phyloP scores from a whole-genome alignment of 2,329 filamentous ascomycete species.

The Pseudogymnoascus sp. region DNA sequence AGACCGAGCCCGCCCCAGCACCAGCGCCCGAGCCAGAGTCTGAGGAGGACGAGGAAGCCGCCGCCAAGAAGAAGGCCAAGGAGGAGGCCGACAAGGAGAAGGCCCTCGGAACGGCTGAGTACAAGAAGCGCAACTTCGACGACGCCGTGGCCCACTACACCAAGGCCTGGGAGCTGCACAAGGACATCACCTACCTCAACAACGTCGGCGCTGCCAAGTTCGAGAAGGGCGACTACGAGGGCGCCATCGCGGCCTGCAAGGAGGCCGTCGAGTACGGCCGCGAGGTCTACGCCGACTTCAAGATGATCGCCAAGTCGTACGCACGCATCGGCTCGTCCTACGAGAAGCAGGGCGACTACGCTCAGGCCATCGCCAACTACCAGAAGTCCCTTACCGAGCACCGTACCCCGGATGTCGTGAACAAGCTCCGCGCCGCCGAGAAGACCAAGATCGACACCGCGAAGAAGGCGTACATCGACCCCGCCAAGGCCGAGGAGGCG shows the following conservation, averaged over 20 bases:
- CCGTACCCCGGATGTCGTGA: constrained; percentile 86
- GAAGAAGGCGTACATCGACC: constrained; percentile 76
- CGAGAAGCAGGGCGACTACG: constrained; percentile 77
- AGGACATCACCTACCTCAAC: constrained; percentile 97
- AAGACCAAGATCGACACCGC: constrained; percentile 72
- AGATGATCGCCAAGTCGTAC: constrained; percentile 96
- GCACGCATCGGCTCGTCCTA: constrained; percentile 90
- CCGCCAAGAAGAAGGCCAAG: constrained; percentile 83
- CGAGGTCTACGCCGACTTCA: constrained; percentile 88
- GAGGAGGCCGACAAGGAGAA: constrained; percentile 91
- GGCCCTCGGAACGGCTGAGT: constrained; percentile 83
- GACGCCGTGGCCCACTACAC: constrained; percentile 87
- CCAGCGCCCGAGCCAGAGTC: constrained; percentile 56
- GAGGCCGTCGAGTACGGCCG: constrained; percentile 87
- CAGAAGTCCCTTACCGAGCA: constrained; percentile 93
- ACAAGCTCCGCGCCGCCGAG: constrained; percentile 85
- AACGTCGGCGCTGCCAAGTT: constrained; percentile 91
- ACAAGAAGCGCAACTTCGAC: constrained; percentile 98
- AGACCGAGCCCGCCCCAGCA: constrained; percentile 48
- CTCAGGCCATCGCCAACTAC: constrained; percentile 78
- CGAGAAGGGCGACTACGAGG: constrained; percentile 91
- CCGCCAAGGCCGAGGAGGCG: constrained; percentile 87
- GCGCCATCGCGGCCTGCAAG: constrained; percentile 76
- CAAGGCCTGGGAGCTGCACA: constrained; percentile 89
- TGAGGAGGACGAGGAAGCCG: constrained; percentile 70